Evolutionary conservation across 78 protist species (phyloP), one percentile per base, ranked within the genome.

Genomic region (Dictyostelium firmibasis): DNA sequence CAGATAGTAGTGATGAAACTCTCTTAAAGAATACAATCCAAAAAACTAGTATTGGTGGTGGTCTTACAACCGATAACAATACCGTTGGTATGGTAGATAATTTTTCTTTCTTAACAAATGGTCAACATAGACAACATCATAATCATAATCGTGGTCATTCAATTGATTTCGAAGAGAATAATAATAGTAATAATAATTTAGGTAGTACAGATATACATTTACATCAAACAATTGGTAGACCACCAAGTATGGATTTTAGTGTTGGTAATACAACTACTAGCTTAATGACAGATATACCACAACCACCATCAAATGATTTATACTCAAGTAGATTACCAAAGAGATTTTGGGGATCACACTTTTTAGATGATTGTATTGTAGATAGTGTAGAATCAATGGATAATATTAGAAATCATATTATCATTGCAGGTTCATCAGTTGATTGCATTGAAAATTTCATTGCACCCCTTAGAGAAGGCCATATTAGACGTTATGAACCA

Each of bases 321-420:
- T 67, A 25, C 27, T 13, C 35, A 35, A 11, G 67, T 27, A 70
- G 43, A 41, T 23, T 27, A 13, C 81, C 86, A 36, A 89, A 89
- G 44, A 25, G 83, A 69, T 89, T 89, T 47, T 81, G 87, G 94
- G 36, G 72, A 20, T n/a, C 84, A n/a, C 75, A 77, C 38, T 86
- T 25, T 25, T 38, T 89, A 20, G 88, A 69, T 27, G 94, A 89
- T 23, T 44, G 60, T 8, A 18, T 81, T 0, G 86, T 81, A 0
- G 18, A 23, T 11, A 69, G 72, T 60, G 72, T 78, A 10, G 94
- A 89, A 29, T 72, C 78, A 43, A 81, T 70, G 35, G 70, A 47
- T 44, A 53, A 33, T 43, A 89, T 89, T 35, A 31, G 72, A 27
- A 89, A 89, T 50, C 94, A 89, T 81, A 89, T 89, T 4, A 89